Conservation (phyloP, 78 protist species). For the Protostelium mycophagum region DNA sequence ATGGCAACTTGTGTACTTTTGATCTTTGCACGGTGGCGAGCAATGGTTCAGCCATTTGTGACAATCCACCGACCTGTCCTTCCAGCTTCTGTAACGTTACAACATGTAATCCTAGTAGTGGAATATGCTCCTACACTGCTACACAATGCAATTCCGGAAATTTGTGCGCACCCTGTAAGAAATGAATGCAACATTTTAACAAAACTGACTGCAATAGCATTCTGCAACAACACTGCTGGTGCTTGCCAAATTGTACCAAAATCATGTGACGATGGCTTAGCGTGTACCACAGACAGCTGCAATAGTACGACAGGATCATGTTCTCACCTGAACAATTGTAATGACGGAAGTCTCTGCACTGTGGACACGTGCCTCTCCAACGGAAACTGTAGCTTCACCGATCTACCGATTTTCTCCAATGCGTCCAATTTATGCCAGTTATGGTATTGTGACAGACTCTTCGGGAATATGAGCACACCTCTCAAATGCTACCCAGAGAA, state of each 20-base stretch:
- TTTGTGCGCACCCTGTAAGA: background rate
- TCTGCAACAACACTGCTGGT: constrained; percentile 5
- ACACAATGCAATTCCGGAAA: background rate
- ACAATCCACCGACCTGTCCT: background rate
- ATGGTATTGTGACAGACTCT: background rate
- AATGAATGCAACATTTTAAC: background rate
- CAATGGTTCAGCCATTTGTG: background rate
- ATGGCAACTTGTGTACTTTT: constrained; percentile 22
- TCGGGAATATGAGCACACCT: background rate
- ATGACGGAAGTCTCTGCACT: constrained; percentile 23
- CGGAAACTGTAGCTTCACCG: constrained; percentile 7
- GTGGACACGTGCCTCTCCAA: constrained; percentile 22
- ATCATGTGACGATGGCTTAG: constrained; percentile 16
- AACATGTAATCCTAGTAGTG: background rate
- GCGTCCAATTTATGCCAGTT: background rate
- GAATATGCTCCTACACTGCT: background rate
- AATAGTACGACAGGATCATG: constrained; percentile 6
- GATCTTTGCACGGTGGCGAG: constrained; percentile 15
- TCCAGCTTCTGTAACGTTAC: background rate
- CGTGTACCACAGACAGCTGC: constrained; percentile 28
- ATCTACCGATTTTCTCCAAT: background rate
- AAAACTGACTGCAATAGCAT: background rate
- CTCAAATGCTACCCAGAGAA: background rate
- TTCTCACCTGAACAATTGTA: background rate
- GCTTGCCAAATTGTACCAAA: constrained; percentile 1